phyloP scores from a whole-genome alignment of 306 rosid species.

The Pachyrhizus erosus region DNA sequence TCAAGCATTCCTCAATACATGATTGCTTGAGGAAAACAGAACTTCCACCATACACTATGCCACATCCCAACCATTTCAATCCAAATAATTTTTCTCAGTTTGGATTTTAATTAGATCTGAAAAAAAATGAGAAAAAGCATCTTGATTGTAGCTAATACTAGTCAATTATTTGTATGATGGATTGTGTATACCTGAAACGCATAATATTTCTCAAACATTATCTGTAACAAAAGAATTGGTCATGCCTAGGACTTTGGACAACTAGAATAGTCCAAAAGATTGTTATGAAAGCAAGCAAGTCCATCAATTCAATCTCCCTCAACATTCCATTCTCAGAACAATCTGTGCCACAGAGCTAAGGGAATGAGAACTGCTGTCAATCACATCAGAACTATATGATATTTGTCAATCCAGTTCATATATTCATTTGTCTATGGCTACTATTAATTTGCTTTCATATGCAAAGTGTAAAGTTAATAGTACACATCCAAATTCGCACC shows the following conservation, averaged over 20 bases:
- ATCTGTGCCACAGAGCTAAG: background rate
- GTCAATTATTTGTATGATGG: background rate
- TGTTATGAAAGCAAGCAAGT: background rate
- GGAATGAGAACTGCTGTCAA: background rate
- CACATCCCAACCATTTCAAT: background rate
- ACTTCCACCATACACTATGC: background rate
- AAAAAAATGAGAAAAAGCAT: background rate
- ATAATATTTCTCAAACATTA: background rate
- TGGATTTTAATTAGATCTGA: background rate
- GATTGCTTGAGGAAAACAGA: background rate
- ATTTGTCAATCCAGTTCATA: background rate
- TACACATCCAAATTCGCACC: background rate
- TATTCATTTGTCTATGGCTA: constrained; percentile 7
- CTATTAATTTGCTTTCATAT: background rate
- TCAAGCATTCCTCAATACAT: background rate
- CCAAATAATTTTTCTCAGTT: background rate
- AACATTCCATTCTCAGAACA: background rate
- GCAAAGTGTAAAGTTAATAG: background rate
- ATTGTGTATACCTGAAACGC: background rate
- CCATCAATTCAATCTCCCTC: background rate
- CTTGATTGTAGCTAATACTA: background rate
- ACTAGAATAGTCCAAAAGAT: background rate
- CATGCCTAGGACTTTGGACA: background rate
- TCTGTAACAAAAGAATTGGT: background rate
- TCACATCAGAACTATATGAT: background rate